These are phyloP conservation scores for Aspergillus puulaauensis DNA, from an alignment of 2,329 filamentous ascomycete species.

Conservation along the genomic window DNA sequence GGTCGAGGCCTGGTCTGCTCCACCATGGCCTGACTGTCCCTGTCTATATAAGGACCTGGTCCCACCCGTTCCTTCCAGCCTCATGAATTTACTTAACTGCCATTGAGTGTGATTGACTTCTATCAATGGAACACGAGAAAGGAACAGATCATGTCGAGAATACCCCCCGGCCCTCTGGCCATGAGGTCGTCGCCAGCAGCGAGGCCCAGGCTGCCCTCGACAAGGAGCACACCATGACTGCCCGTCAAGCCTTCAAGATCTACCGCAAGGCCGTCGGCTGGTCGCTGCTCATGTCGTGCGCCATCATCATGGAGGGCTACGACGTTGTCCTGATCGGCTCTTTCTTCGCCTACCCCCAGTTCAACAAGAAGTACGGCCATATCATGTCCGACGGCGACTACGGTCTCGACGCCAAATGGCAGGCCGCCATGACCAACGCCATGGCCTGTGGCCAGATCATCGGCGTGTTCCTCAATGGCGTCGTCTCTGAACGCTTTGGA, in stretches of 20 bases:
- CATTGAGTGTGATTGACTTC: no score
- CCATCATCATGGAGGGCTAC: constrained; percentile 40
- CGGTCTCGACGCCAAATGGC: constrained; percentile 31
- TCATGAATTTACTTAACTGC: no score
- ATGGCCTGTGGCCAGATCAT: constrained; percentile 23
- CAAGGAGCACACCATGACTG: no score
- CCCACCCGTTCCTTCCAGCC: no score
- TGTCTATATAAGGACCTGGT: no score
- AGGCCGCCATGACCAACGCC: constrained; percentile 28
- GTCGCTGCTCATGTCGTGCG: constrained; percentile 35
- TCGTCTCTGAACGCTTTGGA: constrained; percentile 30
- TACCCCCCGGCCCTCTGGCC: no score
- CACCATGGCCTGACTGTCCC: no score
- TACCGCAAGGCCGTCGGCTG: constrained; percentile 38
- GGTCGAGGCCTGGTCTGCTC: no score
- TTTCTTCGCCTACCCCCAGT: constrained; percentile 4
- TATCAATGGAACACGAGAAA: no score
- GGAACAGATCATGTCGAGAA: no score
- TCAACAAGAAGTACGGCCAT: constrained; percentile 32
- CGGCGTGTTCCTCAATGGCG: constrained; percentile 29
- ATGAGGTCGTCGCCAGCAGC: no score
- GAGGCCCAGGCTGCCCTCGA: no score
- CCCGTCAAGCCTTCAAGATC: constrained; percentile 24
- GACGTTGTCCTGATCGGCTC: background rate
- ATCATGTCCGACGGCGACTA: constrained; percentile 20